Percentiles rank a stretch among this genome's conserved stretches.
Evolutionary conservation across 2,329 filamentous ascomycete species (phyloP).

Genomic region (Xylariaceae sp.): DNA sequence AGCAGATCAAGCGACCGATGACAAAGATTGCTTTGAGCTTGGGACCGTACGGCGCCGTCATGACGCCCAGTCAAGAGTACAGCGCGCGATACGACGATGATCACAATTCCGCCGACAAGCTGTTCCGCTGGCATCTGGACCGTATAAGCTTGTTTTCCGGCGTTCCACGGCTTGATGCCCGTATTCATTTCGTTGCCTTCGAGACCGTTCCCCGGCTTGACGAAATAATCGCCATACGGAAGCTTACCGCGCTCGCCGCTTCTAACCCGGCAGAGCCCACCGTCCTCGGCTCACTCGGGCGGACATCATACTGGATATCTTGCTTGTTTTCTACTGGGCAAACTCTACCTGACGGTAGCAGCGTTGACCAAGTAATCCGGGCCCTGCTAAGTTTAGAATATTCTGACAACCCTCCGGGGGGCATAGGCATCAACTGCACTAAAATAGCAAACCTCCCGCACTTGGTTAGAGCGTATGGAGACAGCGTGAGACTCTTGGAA

Average conservation of each 20-base stretch:
- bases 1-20: constrained; percentile 31
- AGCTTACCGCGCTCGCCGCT: constrained; percentile 35
- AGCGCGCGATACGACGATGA: constrained; percentile 54
- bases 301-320: constrained; percentile 54
- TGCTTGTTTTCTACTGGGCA: constrained; percentile 57
- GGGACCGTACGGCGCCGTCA: constrained; percentile 64
- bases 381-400: constrained; percentile 28
- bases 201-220: constrained; percentile 63
- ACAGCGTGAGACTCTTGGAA: constrained; percentile 40
- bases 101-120: constrained; percentile 40
- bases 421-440: constrained; percentile 65
- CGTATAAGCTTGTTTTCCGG: constrained; percentile 49
- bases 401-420: constrained; percentile 46
- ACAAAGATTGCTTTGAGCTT: constrained; percentile 53
- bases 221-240: constrained; percentile 56
- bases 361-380: constrained; percentile 39
- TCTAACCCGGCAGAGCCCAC: constrained; percentile 26
- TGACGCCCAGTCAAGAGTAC: constrained; percentile 64
- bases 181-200: constrained; percentile 55
- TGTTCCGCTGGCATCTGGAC: constrained; percentile 55
- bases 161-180: constrained; percentile 36
- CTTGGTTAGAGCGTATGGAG: constrained; percentile 53
- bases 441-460: constrained; percentile 59
- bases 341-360: constrained; percentile 54
- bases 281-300: constrained; percentile 18